Base-by-base conservation (phyloP, 2,329 filamentous ascomycete genomes). In the Ilyonectria sp. region DNA sequence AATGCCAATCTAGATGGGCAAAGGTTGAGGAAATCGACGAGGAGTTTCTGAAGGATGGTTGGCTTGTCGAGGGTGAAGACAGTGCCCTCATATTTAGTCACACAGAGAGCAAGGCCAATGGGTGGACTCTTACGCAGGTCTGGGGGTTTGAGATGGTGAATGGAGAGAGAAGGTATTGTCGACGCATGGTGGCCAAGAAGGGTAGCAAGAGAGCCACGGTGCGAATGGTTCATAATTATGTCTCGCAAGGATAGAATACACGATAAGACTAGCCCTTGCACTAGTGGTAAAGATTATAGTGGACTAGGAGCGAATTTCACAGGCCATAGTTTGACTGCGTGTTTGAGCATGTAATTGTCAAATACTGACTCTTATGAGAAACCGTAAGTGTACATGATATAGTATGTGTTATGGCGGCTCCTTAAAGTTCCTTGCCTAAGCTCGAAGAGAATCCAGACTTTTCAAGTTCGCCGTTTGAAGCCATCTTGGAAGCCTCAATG, bases 1-100 rank as follows among this genome's bases (percentile, higher is more conserved):
- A 84, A 57, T 93, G 92, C 62, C 86, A 85, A 67, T 89, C 86
- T 46, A 81, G 83, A 49, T 90, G 86, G 78, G 71, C 88, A 63
- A 77, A 73, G 7, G 76, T 81, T n/a, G 83, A 80, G 84, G 26
- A 86, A 17, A 79, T 89, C 37, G 79, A 82, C n/a, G 88, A 91
- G 74, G 87, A 84, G 4, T 88, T 82, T 61, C 83, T 91, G 57
- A 85, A 83, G 68, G 79, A 85, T 53, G 88, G 87, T 26, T 94
- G 92, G 87, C 74, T 89, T 17, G 84, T 86, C 26, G 26, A 26
- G 26, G 26, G 26, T 26, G 26, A 26, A 26, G 26, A 26, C 26
- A 26, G 5, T 26, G 26, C 26, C 26, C 26, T 26, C 26, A 26
- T 26, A 26, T 26, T 26, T 26, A 26, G 26, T 6, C 26, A 26